Evolutionary conservation across 345 rosid genomes (phyloP), one percentile per base, ranked within the genome.

Genomic region (Ceriops zippeliana): DNA sequence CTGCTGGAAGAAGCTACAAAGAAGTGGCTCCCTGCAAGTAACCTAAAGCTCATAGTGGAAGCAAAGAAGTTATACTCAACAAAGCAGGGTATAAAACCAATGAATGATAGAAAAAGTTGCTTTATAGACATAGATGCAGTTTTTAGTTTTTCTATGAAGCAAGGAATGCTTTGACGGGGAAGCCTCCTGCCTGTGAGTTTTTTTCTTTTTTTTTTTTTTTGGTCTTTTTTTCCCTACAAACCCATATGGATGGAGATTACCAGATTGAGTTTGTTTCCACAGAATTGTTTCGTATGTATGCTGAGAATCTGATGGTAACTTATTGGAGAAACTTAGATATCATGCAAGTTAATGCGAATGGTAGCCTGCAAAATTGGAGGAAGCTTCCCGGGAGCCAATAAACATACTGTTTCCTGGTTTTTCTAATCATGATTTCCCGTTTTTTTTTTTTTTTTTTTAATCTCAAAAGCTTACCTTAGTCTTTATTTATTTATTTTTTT

Each of bases 151-250:
- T 69, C 49, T 59, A 42, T 70, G 60, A 88, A 82, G 90, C 74
- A 86, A 91, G 84, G 92, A 79, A 87, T 83, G 87, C 37, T 80
- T 78, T 87, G 73, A 76, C 26, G 68, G 61, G 78, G 82, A 85
- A 86, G 86, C 86, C 71, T 63, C 63, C 61, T 31, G 69, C 57
- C 54, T 20, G 34, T 3, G 5, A 65, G 34, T 65, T 64, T n/a
- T 22, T 47, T 57, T 6, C 7, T 34, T 34, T 53, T 11, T 51
- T 20, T 47, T 61, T 6, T 34, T 34, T 34, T 22, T 22, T 22
- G 24, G 24, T 22, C 24, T 22, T 22, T 22, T 32, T 32, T 5
- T 1, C 8, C 37, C 37, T 9, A 27, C 58, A 62, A 56, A 64
- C 3, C 54, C 52, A 54, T 42, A 53, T 5, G 52, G 46, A 21